Evolutionary conservation across 768 basidiomycete species (phyloP), one percentile per base, ranked within the genome.

Genomic region (Fistulinella prunicolor): DNA sequence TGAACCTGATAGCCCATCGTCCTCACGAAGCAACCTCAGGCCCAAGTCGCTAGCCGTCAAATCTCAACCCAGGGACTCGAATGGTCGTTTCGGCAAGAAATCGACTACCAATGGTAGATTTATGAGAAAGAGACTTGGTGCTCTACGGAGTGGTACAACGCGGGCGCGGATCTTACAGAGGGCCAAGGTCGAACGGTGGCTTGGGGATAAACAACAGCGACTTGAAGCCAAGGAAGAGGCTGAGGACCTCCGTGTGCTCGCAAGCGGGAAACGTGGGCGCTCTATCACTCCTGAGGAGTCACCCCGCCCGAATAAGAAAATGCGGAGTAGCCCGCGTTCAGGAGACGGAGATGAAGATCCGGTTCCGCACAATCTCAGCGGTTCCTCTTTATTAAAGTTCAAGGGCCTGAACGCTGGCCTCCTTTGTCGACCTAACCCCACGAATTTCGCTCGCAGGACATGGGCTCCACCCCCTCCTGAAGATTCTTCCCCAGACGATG

Each of bases 1-100:
- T 38, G 65, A 59, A 51, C 45, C 51, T 35, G 38, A 30, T 3
- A 67, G 54, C 19, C 55, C 65, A 19, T 64, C 57, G 19, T 66
- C 63, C 14, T 46, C 55, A 20, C 60, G 58, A 40, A 39, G 54
- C 34, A 49, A 55, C 35, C 49, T 62, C 26, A 73, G 67, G 46
- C 70, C 74, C 24, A 72, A 75, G 56, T 73, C 74, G 3, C 63
- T 75, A 14, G 73, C 74, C 6, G 65, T 73, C 28, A 71, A 77
- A 35, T 62, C 66, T 10, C 85, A 86, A 57, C 85, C 85, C 2
- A 74, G 85, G 48, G 77, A 80, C 44, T 67, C 66, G 16, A 85
- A 86, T 53, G 85, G 85, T 36, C 73, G 83, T 16, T 86, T 87
- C 54, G 83, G 82, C 29, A 82, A 78, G 69, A 85, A 85, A 61